Percentiles rank a stretch among this genome's conserved stretches.
Evolutionary conservation across 148 eudicot genomes (phyloP).

Genomic region (Drosera capensis): DNA sequence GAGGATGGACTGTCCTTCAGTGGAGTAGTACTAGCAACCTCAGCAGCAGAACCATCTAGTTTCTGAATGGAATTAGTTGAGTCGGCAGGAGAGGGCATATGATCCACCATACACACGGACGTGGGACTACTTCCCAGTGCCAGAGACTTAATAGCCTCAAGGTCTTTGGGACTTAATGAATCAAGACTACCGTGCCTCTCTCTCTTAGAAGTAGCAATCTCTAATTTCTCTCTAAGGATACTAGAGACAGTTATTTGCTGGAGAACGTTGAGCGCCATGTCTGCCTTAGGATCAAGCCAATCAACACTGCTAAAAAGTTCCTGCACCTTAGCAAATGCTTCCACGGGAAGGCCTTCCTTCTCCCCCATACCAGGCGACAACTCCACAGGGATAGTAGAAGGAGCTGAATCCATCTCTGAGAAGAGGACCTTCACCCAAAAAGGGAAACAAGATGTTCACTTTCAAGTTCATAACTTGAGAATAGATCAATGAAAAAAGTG

Average conservation of each 20-base stretch:
- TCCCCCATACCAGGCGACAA: constrained; percentile 29
- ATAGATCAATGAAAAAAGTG: not conserved
- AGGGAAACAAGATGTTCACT: constrained; percentile 1
- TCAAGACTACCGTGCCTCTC: constrained; percentile 14
- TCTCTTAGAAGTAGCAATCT: constrained; percentile 12
- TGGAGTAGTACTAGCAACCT: too few species aligned
- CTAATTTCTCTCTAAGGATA: constrained; percentile 27
- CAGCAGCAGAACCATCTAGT: too few species aligned
- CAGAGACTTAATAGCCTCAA: constrained; percentile 3
- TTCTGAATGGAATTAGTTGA: too few species aligned
- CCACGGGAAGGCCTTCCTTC: constrained; percentile 56
- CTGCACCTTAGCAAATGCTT: constrained; percentile 59
- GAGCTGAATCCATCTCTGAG: constrained; percentile 52
- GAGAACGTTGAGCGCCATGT: constrained; percentile 27
- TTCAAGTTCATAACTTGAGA: constrained; percentile 1
- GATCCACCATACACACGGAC: constrained; percentile 7
- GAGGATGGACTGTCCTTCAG: too few species aligned
- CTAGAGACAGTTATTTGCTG: constrained; percentile 26
- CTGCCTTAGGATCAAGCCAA: constrained; percentile 37
- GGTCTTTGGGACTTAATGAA: constrained; percentile 9
- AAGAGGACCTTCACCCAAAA: constrained; percentile 44
- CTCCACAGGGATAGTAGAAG: constrained; percentile 18
- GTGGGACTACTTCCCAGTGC: constrained; percentile 6
- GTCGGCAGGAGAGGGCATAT: constrained; percentile 10
- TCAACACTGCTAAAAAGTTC: constrained; percentile 56